A percentile compares a stretch with the other conserved stretches of the same genome.
Conservation (phyloP, 495 filamentous ascomycete genomes). For the Trichoderma gamsii region DNA sequence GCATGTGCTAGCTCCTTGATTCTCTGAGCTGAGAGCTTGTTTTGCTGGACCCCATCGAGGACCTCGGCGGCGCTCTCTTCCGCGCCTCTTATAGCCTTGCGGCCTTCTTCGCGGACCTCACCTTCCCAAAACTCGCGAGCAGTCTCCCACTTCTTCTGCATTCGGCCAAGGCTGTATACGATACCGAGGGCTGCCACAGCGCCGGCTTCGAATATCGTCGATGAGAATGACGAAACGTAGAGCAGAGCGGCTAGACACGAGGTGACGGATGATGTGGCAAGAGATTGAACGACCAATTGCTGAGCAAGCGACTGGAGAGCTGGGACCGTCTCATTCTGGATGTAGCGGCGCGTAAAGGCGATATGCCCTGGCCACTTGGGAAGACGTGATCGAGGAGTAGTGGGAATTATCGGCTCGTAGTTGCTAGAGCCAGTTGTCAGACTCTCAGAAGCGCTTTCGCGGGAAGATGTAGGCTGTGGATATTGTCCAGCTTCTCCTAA, state of each 20-base stretch:
- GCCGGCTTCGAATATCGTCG: constrained; percentile 65
- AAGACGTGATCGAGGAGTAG: constrained; percentile 16
- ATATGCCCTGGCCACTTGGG: constrained; percentile 45
- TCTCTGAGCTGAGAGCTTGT: constrained; percentile 30
- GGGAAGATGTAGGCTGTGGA: constrained; percentile 16
- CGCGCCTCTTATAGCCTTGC: constrained; percentile 60
- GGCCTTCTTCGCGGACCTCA: constrained; percentile 73
- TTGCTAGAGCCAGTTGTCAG: not conserved
- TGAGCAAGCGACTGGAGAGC: constrained; percentile 76
- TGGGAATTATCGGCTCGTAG: constrained; percentile 11
- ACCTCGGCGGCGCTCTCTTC: constrained; percentile 58
- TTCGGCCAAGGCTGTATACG: constrained; percentile 61
- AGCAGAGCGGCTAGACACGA: constrained; percentile 60
- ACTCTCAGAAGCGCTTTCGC: not conserved
- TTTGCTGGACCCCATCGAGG: constrained; percentile 42
- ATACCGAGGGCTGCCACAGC: constrained; percentile 74
- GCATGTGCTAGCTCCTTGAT: constrained; percentile 44
- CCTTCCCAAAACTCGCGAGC: constrained; percentile 66
- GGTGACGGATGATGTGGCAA: constrained; percentile 57
- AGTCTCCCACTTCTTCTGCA: constrained; percentile 75
- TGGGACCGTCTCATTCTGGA: constrained; percentile 61
- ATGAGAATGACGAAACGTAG: constrained; percentile 53
- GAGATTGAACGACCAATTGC: constrained; percentile 65
- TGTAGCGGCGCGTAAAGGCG: constrained; percentile 49
- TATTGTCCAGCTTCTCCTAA: not conserved